Evolutionary conservation across 1,284 basidiomycete genomes (phyloP).

Genomic region (Phaffia rhodozyma): DNA sequence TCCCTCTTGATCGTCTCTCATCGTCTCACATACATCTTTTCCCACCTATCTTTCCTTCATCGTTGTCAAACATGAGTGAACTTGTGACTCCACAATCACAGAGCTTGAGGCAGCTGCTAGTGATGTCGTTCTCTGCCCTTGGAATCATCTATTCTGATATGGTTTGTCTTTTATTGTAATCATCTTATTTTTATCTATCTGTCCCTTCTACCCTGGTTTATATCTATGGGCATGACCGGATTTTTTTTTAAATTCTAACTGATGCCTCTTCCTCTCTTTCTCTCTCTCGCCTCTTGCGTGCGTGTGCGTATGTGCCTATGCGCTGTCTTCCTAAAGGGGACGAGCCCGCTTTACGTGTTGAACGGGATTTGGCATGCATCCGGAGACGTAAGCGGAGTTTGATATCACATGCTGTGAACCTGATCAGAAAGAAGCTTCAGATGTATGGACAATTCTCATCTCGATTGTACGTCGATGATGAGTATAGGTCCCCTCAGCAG

Average conservation of each 20-base stretch:
- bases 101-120: not conserved
- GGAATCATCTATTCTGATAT: slow-evolving; percentile 18
- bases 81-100: not conserved
- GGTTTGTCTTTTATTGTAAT: not conserved
- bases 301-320: too few relatives aligned
- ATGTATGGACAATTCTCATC: too few relatives aligned
- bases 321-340: slow-evolving; percentile 25
- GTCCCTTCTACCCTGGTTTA: not conserved
- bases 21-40: not conserved
- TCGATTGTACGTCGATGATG: too few relatives aligned
- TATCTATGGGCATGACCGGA: slow-evolving; percentile 40
- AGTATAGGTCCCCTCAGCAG: slow-evolving; percentile 38
- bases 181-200: not conserved
- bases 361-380: slow-evolving; percentile 49
- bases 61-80: not conserved
- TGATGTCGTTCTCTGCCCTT: slow-evolving; percentile 22
- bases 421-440: not conserved
- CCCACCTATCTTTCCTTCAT: not conserved
- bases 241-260: slow-evolving; percentile 41
- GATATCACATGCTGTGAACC: not conserved
- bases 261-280: slow-evolving; percentile 40
- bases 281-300: not conserved
- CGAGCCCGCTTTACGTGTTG: slow-evolving; percentile 51
- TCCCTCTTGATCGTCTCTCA: not conserved
- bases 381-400: slow-evolving; percentile 26